Percentiles rank a stretch among this genome's conserved stretches.
These are phyloP conservation scores for Rhynchosporium secalis DNA, from an alignment of 2,329 filamentous ascomycete species.

Conservation along the genomic window DNA sequence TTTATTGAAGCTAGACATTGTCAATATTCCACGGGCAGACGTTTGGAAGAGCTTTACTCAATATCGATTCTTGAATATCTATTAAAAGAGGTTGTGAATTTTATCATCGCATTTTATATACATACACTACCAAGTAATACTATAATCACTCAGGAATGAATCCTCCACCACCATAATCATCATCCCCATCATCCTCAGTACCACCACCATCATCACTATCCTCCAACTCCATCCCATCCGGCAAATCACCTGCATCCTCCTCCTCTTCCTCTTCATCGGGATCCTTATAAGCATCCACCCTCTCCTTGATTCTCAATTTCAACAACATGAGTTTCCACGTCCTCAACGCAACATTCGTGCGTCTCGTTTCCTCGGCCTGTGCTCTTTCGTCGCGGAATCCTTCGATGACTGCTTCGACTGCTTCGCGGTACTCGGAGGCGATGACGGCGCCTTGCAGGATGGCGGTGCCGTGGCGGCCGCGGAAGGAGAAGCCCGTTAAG, in stretches of 20 bases:
- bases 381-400: constrained; percentile 67
- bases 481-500: constrained; percentile 86
- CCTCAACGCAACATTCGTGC: constrained; percentile 60
- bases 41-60: too few species aligned
- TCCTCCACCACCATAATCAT: constrained; percentile 44
- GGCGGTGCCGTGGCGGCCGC: constrained; percentile 81
- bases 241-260: constrained; percentile 31
- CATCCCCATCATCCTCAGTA: constrained; percentile 36
- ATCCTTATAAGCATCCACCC: constrained; percentile 43
- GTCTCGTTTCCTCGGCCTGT: constrained; percentile 63
- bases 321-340: constrained; percentile 78
- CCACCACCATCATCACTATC: constrained; percentile 42
- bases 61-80: too few species aligned
- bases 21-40: too few species aligned
- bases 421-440: constrained; percentile 69
- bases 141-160: constrained; percentile 41
- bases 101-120: neutral
- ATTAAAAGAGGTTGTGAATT: neutral
- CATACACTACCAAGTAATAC: neutral
- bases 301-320: constrained; percentile 56
- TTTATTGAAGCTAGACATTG: too few species aligned
- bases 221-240: constrained; percentile 17
- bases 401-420: constrained; percentile 66
- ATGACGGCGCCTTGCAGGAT: constrained; percentile 78
- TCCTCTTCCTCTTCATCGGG: constrained; percentile 51